phyloP scores from a whole-genome alignment of 495 filamentous ascomycete species.

The Copromyces sp. region DNA sequence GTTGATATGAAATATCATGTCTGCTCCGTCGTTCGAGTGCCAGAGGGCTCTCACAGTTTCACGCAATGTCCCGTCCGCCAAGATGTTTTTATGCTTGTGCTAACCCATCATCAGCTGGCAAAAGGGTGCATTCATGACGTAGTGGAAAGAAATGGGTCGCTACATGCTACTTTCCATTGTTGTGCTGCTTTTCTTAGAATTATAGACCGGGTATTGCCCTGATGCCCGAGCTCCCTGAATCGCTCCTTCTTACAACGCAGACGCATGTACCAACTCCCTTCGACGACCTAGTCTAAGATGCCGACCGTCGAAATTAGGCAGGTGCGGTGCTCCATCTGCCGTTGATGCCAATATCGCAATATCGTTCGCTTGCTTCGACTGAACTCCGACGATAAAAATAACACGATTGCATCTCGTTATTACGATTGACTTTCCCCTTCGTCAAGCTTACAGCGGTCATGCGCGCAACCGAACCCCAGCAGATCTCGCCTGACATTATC shows the following conservation, averaged over 20 bases:
- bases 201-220: background rate
- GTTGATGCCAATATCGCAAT: background rate
- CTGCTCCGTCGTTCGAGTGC: background rate
- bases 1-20: background rate
- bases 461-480: background rate
- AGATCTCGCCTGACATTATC: background rate
- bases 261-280: background rate
- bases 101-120: background rate
- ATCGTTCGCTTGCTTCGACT: background rate
- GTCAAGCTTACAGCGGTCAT: background rate
- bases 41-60: background rate
- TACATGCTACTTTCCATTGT: background rate
- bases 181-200: background rate
- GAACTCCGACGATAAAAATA: background rate
- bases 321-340: background rate
- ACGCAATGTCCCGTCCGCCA: background rate
- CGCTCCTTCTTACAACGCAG: background rate
- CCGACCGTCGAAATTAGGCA: background rate
- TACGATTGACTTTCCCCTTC: background rate
- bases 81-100: background rate
- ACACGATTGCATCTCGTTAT: background rate
- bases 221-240: background rate
- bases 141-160: background rate
- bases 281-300: background rate
- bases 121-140: background rate